These are phyloP conservation scores for Entomortierella beljakovae DNA, from an alignment of 192 early-diverging fungal species.

Conservation along the genomic window DNA sequence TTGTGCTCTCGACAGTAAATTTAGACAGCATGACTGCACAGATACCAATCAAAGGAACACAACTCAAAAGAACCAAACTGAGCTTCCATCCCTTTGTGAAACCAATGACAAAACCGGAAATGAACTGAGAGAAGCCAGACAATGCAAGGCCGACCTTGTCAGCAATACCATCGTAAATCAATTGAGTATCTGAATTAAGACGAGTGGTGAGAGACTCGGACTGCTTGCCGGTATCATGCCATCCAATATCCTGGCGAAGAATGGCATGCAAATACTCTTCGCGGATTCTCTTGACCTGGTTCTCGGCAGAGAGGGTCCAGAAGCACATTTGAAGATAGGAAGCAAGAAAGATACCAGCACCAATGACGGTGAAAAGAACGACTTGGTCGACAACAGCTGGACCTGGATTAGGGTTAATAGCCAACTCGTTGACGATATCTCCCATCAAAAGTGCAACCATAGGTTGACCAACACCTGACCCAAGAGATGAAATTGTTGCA, in stretches of 20 bases:
- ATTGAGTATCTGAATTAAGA: conserved; percentile 85
- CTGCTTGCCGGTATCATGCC: conserved; percentile 85
- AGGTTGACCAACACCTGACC: conserved; percentile 37
- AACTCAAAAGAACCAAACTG: conserved; percentile 82
- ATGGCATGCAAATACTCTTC: conserved; percentile 81
- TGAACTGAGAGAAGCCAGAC: conserved; percentile 75
- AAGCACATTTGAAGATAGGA: conserved; percentile 73
- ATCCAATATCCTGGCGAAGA: conserved; percentile 89
- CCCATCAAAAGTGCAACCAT: conserved; percentile 41
- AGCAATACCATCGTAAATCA: conserved; percentile 91
- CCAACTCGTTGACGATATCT: conserved; percentile 8
- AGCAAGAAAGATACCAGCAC: conserved; percentile 62
- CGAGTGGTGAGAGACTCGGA: conserved; percentile 87
- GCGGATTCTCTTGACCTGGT: conserved; percentile 69
- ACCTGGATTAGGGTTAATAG: background rate
- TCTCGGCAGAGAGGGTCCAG: conserved; percentile 72
- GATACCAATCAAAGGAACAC: conserved; percentile 77
- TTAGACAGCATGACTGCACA: conserved; percentile 68
- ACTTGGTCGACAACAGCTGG: conserved; percentile 7
- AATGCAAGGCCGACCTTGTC: conserved; percentile 85
- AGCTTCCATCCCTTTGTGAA: conserved; percentile 87
- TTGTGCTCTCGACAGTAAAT: conserved; percentile 58
- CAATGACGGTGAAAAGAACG: conserved; percentile 55
- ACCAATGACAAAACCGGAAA: conserved; percentile 80
- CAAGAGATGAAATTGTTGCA: conserved; percentile 26